These are phyloP conservation scores for Paramecium pentaurelia DNA, from an alignment of 73 alveolate species.

Conservation along the genomic window DNA sequence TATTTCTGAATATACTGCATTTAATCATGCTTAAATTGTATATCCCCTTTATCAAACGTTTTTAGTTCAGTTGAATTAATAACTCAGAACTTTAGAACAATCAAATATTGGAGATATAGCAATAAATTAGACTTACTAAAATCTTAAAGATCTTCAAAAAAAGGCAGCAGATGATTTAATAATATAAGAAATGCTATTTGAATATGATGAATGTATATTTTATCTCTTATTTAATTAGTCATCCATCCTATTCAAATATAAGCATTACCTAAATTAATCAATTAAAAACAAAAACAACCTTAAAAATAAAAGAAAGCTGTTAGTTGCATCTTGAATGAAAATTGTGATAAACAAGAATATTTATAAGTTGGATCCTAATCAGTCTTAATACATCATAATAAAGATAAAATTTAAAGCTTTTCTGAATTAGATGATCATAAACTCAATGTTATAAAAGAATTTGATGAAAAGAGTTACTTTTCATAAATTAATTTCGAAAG, in stretches of 20 bases:
- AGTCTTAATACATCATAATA: neutral
- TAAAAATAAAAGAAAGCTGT: neutral
- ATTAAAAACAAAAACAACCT: neutral
- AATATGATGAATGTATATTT: neutral
- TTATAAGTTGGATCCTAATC: neutral
- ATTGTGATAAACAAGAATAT: neutral
- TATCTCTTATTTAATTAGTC: neutral
- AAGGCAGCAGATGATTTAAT: neutral
- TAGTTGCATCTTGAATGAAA: neutral
- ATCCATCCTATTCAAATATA: neutral
- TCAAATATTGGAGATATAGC: neutral
- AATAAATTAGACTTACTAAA: neutral
- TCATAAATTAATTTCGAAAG: neutral
- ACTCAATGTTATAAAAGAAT: neutral
- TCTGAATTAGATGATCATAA: neutral
- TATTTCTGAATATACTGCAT: conserved; percentile 5
- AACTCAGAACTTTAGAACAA: neutral
- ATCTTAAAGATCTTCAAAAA: neutral
- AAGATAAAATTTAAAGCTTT: neutral
- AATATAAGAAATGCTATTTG: neutral
- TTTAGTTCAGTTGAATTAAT: neutral
- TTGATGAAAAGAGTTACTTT: conserved; percentile 11
- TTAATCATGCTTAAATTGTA: neutral
- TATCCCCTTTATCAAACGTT: neutral
- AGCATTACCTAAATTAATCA: neutral